Evolutionary conservation across 1,139 yeast genomes (phyloP), one percentile per base, ranked within the genome.

Genomic region (Debaryomycetaceae sp.): DNA sequence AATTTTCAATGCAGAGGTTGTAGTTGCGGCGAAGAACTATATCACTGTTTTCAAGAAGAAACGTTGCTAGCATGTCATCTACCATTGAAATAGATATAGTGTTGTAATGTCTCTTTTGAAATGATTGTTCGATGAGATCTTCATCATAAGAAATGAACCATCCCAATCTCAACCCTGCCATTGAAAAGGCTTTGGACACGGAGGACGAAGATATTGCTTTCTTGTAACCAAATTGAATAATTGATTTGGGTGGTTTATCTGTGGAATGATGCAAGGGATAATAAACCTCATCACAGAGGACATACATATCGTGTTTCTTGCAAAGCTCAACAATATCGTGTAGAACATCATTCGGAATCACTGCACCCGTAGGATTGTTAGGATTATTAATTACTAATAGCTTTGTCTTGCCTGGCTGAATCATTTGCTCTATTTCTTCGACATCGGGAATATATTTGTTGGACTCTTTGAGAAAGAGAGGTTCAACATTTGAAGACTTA

Each of bases 221-320:
- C 1, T 66, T 66, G 49, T 77, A 76, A 5, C 66, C 68, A 35
- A 77, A 60, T 27, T 70, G 65, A 5, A 75, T 68, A 14, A 75
- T 67, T 1, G 81, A 74, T 31, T 62, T 60, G 5, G 79, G 74
- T 2, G 59, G 54, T 7, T 51, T 54, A 2, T 43, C 44, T 7
- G 58, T 48, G 1, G 76, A 64, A 53, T 76, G 81, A 55, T 66
- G 77, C 45, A 80, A 60, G 6, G 84, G 84, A 6, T 82, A 64
- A 56, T 80, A 80, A 6, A 78, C 84, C 53, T 80, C 84, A 55
- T 80, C 84, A 45, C 78, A 69, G 40, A 76, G 56, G 11, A 80
- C 47, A 45, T 69, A 71, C 5, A 70, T 63, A 36, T 59, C 69
- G 14, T 62, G 48, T 6, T 54, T 43, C 31, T 58, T 51, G 44